Percentiles rank a stretch among this genome's conserved stretches.
Evolutionary conservation across 148 eudicot genomes (phyloP).

Genomic region (Chenopodium berlandieri): DNA sequence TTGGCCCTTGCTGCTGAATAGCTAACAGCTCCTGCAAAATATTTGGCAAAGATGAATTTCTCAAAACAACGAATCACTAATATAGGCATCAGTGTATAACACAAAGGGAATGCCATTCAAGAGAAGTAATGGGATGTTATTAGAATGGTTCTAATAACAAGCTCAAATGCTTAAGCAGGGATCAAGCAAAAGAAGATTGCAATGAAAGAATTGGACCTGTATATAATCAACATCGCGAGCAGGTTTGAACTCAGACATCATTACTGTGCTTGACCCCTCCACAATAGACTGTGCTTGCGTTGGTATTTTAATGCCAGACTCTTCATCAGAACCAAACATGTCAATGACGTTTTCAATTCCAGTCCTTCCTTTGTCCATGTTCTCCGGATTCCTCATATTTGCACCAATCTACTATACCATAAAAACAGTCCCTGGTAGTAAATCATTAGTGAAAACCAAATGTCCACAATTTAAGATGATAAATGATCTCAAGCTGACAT

Average conservation of each 20-base stretch:
- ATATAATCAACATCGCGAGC: constrained; percentile 87
- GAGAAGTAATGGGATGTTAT: neutral
- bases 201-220: constrained; percentile 49
- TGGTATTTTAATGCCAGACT: constrained; percentile 61
- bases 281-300: constrained; percentile 74
- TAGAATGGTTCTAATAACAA: neutral
- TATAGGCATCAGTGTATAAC: neutral
- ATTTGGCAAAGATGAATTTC: neutral
- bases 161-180: neutral
- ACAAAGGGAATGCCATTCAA: neutral
- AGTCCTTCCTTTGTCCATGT: constrained; percentile 38
- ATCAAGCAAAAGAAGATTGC: neutral
- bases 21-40: constrained; percentile 78
- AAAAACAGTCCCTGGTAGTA: constrained; percentile 81
- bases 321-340: constrained; percentile 87
- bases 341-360: constrained; percentile 37
- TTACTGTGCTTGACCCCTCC: constrained; percentile 68
- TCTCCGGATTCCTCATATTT: constrained; percentile 44
- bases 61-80: neutral
- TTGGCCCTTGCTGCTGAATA: constrained; percentile 98
- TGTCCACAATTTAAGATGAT: constrained; percentile 31
- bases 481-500: constrained; percentile 19
- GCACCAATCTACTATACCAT: constrained; percentile 83
- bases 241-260: constrained; percentile 71
- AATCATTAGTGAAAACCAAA: constrained; percentile 84